Evolutionary conservation across 139 green algal species (phyloP).

Genomic region (Microglena sp.): DNA sequence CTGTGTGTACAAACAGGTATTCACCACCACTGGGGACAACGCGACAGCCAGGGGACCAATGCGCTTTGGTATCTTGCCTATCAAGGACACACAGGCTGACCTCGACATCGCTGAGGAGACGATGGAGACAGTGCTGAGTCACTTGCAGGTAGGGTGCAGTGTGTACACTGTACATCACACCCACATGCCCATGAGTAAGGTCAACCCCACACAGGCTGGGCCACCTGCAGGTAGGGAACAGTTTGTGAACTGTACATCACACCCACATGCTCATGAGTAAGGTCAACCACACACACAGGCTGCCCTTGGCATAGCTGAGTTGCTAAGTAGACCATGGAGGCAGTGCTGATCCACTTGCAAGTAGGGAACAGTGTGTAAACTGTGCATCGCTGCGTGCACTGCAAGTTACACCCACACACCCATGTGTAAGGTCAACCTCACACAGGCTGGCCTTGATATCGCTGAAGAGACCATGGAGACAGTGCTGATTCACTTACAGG

Average conservation of each 20-base stretch:
- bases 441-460: constrained; percentile 36
- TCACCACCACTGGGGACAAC: too few relatives aligned
- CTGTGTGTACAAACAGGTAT: too few relatives aligned
- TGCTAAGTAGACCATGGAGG: constrained; percentile 66
- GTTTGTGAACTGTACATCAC: not conserved
- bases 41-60: too few relatives aligned
- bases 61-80: constrained; percentile 15
- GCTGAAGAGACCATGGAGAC: constrained; percentile 59
- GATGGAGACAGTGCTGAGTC: constrained; percentile 66
- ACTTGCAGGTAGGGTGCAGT: constrained; percentile 52
- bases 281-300: not conserved
- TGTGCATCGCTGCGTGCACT: too few relatives aligned
- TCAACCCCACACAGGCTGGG: constrained; percentile 29
- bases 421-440: too few relatives aligned
- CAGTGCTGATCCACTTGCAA: constrained; percentile 65
- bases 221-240: constrained; percentile 56
- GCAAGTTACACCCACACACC: too few relatives aligned
- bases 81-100: constrained; percentile 2
- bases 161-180: not conserved
- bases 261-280: too few relatives aligned
- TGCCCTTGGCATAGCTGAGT: constrained; percentile 45
- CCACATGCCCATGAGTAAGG: too few relatives aligned
- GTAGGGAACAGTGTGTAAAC: constrained; percentile 17
- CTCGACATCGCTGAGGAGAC: constrained; percentile 59
- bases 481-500: constrained; percentile 60